Conservation (phyloP, 805 yeast genomes). For the Saturnispora diversa region DNA sequence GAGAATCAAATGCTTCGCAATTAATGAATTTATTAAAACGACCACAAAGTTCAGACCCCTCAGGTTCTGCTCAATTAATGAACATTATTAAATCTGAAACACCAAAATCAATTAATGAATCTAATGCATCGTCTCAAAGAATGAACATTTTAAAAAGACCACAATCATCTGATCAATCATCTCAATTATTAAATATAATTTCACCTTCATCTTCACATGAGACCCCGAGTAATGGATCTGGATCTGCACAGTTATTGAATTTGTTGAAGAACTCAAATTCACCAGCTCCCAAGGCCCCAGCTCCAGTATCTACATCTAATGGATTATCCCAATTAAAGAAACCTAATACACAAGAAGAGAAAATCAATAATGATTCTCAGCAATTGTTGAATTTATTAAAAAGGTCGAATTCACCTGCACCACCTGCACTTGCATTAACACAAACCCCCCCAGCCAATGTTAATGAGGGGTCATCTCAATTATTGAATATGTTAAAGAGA, state of each 20-base stretch:
- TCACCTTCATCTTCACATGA: not conserved
- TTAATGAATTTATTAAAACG: conserved; percentile 5
- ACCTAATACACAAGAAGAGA: not conserved
- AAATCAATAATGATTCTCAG: not conserved
- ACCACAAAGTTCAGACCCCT: not conserved
- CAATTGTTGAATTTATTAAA: conserved; percentile 5
- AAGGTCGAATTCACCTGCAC: not conserved
- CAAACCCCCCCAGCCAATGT: not conserved
- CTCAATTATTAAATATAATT: too few relatives aligned
- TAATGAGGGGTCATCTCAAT: not conserved
- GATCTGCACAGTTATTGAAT: conserved; percentile 3
- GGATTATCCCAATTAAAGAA: conserved; percentile 1
- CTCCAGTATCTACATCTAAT: conserved; percentile 1
- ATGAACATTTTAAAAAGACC: conserved; percentile 10
- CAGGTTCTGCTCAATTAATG: not conserved
- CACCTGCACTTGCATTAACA: not conserved
- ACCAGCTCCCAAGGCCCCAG: not conserved
- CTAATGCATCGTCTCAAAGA: conserved; percentile 7
- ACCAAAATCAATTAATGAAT: conserved; percentile 5
- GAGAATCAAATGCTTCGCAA: not conserved
- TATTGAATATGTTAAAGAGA: conserved; percentile 8
- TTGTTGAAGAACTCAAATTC: conserved; percentile 1
- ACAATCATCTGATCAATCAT: conserved; percentile 1
- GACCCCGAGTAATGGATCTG: not conserved
- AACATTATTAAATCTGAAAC: conserved; percentile 7